phyloP scores from a whole-genome alignment of 331 rosid genomes.

The Pyrus hybrid region DNA sequence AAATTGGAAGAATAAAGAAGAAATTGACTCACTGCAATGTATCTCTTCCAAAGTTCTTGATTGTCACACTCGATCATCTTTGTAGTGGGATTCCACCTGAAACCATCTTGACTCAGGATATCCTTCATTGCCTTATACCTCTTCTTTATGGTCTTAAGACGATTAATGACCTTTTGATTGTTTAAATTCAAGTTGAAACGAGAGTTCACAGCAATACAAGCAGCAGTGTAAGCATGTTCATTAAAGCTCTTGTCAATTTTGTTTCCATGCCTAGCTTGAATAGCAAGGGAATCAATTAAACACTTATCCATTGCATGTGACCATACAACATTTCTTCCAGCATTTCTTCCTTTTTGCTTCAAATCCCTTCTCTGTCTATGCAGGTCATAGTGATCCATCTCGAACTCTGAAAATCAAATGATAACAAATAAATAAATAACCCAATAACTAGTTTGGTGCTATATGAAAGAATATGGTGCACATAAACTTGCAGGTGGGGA shows the following conservation, averaged over 20 bases:
- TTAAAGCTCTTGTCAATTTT: slow-evolving; percentile 73
- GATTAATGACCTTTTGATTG: slow-evolving; percentile 74
- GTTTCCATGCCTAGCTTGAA: slow-evolving; percentile 72
- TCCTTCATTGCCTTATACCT: slow-evolving; percentile 65
- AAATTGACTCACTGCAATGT: slow-evolving; percentile 41
- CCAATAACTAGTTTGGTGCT: background rate
- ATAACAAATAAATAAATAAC: background rate
- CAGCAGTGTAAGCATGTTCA: slow-evolving; percentile 75
- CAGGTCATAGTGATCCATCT: slow-evolving; percentile 60
- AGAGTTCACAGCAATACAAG: slow-evolving; percentile 66
- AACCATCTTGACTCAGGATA: slow-evolving; percentile 61
- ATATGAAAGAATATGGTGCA: background rate
- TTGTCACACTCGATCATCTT: slow-evolving; percentile 59
- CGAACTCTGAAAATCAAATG: slow-evolving; percentile 5
- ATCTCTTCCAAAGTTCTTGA: slow-evolving; percentile 71
- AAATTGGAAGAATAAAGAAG: background rate
- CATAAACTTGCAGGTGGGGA: background rate
- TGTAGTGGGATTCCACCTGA: slow-evolving; percentile 60
- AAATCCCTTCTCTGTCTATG: slow-evolving; percentile 56
- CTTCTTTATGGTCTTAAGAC: slow-evolving; percentile 78
- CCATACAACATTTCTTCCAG: slow-evolving; percentile 88
- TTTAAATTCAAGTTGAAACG: slow-evolving; percentile 61
- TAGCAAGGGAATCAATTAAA: slow-evolving; percentile 60
- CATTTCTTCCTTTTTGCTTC: slow-evolving; percentile 76
- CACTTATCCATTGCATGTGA: slow-evolving; percentile 80